Conservation (phyloP, 169 alveolate genomes). For the Babesia ovata region DNA sequence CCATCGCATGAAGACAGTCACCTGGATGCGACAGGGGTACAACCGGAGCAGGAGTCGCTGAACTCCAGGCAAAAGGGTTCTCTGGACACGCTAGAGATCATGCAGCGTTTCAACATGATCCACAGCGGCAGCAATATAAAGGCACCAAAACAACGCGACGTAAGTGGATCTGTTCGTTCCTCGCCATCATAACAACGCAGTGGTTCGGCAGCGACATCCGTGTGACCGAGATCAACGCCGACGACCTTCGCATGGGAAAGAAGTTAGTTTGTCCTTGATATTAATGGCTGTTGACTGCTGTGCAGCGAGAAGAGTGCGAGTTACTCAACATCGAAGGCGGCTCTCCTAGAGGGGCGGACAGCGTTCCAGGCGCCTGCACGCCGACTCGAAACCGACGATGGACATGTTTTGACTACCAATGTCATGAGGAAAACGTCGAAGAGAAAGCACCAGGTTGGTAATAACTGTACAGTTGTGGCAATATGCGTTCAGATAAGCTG, state of each 20-base stretch:
- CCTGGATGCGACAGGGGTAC: not conserved
- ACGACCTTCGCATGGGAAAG: slow-evolving; percentile 42
- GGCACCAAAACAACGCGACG: slow-evolving; percentile 40
- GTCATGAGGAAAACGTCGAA: slow-evolving; percentile 54
- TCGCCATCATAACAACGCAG: not conserved
- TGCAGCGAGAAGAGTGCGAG: slow-evolving; percentile 47
- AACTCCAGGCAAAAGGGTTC: not conserved
- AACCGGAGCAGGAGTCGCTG: not conserved
- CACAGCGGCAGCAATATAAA: slow-evolving; percentile 20
- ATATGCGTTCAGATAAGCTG: slow-evolving; percentile 75
- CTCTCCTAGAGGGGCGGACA: slow-evolving; percentile 43
- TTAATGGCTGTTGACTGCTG: not conserved
- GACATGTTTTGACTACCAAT: slow-evolving; percentile 53
- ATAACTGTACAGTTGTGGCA: not conserved
- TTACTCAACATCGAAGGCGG: slow-evolving; percentile 36
- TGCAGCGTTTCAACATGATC: slow-evolving; percentile 31
- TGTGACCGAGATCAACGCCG: slow-evolving; percentile 56
- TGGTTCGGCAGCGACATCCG: slow-evolving; percentile 51
- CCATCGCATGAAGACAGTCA: too few relatives aligned
- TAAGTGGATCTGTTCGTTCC: not conserved
- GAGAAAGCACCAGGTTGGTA: slow-evolving; percentile 60
- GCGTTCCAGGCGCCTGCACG: slow-evolving; percentile 32
- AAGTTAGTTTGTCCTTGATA: slow-evolving; percentile 6
- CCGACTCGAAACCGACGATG: slow-evolving; percentile 54
- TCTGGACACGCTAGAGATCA: slow-evolving; percentile 28